These are phyloP conservation scores for Collybiopsis confluens DNA, from an alignment of 768 basidiomycete genomes.

Conservation along the genomic window DNA sequence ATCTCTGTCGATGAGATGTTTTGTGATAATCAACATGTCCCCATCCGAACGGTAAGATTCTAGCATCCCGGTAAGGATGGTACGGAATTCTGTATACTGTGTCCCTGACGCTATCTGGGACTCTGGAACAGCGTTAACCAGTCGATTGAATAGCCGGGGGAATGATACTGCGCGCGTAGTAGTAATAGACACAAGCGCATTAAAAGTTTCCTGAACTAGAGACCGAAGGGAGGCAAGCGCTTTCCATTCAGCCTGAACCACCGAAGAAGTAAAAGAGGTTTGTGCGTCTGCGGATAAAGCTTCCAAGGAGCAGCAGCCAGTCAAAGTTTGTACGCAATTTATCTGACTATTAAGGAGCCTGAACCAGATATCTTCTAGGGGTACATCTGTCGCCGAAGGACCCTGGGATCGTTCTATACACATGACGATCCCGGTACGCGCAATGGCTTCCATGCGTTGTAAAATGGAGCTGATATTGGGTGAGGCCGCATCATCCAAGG, in stretches of 20 bases:
- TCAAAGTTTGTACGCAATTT: constrained; percentile 68
- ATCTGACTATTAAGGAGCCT: constrained; percentile 80
- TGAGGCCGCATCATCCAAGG: background rate
- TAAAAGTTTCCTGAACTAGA: constrained; percentile 82
- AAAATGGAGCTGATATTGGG: background rate
- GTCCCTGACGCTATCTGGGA: constrained; percentile 49
- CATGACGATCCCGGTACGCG: constrained; percentile 56
- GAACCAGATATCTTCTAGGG: constrained; percentile 88
- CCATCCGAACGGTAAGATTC: constrained; percentile 92
- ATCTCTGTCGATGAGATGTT: constrained; percentile 76
- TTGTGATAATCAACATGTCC: constrained; percentile 83
- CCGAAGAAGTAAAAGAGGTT: constrained; percentile 16
- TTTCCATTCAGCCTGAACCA: constrained; percentile 19
- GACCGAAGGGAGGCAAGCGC: constrained; percentile 56
- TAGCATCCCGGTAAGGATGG: constrained; percentile 91
- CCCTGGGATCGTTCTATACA: constrained; percentile 65
- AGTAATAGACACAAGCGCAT: constrained; percentile 78
- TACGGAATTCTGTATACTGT: constrained; percentile 86
- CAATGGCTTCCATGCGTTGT: constrained; percentile 48
- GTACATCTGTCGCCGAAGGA: constrained; percentile 33
- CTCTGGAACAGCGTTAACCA: constrained; percentile 69
- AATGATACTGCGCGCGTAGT: constrained; percentile 81
- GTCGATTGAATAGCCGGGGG: constrained; percentile 86
- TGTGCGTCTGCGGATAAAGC: constrained; percentile 11
- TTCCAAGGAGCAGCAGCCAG: constrained; percentile 32